phyloP scores from a whole-genome alignment of 148 eudicot genomes.

The Dianthus caryophyllus region DNA sequence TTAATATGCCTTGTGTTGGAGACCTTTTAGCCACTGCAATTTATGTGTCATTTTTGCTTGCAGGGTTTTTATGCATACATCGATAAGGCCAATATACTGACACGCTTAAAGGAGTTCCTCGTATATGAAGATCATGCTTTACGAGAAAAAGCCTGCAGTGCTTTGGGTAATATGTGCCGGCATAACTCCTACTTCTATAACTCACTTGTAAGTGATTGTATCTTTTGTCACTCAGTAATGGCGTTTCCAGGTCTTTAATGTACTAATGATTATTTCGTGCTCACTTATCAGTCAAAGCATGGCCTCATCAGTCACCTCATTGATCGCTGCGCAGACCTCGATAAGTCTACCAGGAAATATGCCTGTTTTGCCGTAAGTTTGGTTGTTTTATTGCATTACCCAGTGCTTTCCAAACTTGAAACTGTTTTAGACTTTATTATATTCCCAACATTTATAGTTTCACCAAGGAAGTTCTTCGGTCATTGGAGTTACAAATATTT shows the following conservation, averaged over 20 bases:
- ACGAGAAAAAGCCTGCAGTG: slow-evolving; percentile 88
- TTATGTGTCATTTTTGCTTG: slow-evolving; percentile 21
- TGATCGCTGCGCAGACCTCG: slow-evolving; percentile 83
- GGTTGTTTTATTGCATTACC: slow-evolving; percentile 3
- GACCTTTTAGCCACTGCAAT: neutral
- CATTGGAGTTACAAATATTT: neutral
- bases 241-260: neutral
- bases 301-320: slow-evolving; percentile 57
- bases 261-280: neutral
- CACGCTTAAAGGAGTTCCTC: slow-evolving; percentile 65
- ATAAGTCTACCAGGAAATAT: slow-evolving; percentile 86
- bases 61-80: slow-evolving; percentile 81
- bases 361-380: slow-evolving; percentile 93
- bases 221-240: neutral
- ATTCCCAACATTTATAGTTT: neutral
- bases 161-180: slow-evolving; percentile 92
- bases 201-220: slow-evolving; percentile 46
- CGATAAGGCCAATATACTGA: slow-evolving; percentile 65
- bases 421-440: neutral
- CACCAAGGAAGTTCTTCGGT: neutral
- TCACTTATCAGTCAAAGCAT: slow-evolving; percentile 51
- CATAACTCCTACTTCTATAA: slow-evolving; percentile 85
- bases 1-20: neutral
- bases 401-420: neutral
- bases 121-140: slow-evolving; percentile 68